phyloP scores from a whole-genome alignment of 2,329 filamentous ascomycete genomes.

The Curvularia sp. region DNA sequence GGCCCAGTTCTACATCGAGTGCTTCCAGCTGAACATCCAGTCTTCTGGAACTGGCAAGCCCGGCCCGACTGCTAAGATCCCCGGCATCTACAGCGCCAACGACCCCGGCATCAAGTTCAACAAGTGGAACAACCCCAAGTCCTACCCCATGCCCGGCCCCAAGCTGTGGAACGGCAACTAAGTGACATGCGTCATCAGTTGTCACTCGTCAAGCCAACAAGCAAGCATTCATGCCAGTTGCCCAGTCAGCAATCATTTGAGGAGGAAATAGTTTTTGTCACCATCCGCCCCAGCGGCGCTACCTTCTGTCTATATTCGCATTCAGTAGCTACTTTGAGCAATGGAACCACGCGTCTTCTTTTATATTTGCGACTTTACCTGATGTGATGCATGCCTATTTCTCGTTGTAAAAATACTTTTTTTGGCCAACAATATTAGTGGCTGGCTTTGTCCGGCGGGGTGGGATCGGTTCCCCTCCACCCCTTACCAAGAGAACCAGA shows the following conservation, averaged over 20 bases:
- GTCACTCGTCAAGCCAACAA: slow-evolving; percentile 3
- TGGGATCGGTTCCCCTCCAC: background rate
- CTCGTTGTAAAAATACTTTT: background rate
- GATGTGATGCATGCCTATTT: background rate
- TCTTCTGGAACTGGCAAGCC: slow-evolving; percentile 51
- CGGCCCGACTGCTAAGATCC: slow-evolving; percentile 56
- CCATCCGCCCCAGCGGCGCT: slow-evolving; percentile 12
- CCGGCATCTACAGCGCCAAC: slow-evolving; percentile 56
- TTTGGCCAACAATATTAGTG: background rate
- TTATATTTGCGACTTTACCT: no score
- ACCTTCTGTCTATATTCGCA: slow-evolving; percentile 6
- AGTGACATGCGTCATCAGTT: slow-evolving; percentile 3
- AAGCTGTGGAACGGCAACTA: slow-evolving; percentile 32
- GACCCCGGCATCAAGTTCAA: slow-evolving; percentile 60
- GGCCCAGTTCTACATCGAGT: slow-evolving; percentile 41
- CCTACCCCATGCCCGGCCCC: slow-evolving; percentile 44
- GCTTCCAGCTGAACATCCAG: slow-evolving; percentile 57
- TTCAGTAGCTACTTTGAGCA: slow-evolving; percentile 4
- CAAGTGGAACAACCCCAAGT: slow-evolving; percentile 48
- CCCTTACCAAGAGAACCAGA: background rate
- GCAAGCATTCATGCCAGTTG: background rate
- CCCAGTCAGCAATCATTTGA: background rate
- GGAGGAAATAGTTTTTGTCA: slow-evolving; percentile 7
- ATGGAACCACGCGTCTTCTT: background rate
- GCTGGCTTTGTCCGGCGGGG: background rate